Evolutionary conservation across 768 basidiomycete genomes (phyloP), one percentile per base, ranked within the genome.

Genomic region (Pholiota microspora): DNA sequence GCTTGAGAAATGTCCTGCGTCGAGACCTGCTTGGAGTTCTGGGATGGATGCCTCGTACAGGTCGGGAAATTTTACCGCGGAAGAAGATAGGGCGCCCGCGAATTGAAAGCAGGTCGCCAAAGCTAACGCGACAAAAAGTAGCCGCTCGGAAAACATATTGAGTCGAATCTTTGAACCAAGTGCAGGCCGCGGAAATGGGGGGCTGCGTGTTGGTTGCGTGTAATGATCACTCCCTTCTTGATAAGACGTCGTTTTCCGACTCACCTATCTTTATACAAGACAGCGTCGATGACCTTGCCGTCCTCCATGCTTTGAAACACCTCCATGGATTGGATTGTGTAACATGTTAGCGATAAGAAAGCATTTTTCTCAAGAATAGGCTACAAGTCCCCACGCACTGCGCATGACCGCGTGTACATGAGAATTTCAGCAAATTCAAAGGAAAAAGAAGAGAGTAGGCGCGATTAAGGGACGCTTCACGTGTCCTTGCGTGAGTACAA

Each of bases 41-140:
- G 70, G 59, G 12, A 86, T 75, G 0, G 81, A 77, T 0, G 81
- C 82, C 61, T 86, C 83, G 57, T 85, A 84, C 9, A 86, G 69
- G 63, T 86, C 85, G 1, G 83, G 83, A 21, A 74, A 67, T 18
- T 49, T 16, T 47, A 57, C 31, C 18, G 45, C 21, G 35, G 16
- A 18, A 13, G 27, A 48, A 7, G 46, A 29, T 12, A 29, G n/a
- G 9, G 40, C 40, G 7, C 21, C 23, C 18, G 40, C 40, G 40
- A 42, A 21, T 12, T 42, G 40, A 16, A 42, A 23, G 40, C 40
- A 42, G 8, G 40, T 21, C 8, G 23, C 8, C 8, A 42, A 16
- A 24, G 40, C 40, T 23, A 42, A 21, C 1, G 23, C 16, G 21
- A 23, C 21, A 1, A 21, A 42, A 9, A 42, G 18, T 6, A 16